Conservation (phyloP, 371 early-diverging fungal genomes). For the Globomyces sp. region DNA sequence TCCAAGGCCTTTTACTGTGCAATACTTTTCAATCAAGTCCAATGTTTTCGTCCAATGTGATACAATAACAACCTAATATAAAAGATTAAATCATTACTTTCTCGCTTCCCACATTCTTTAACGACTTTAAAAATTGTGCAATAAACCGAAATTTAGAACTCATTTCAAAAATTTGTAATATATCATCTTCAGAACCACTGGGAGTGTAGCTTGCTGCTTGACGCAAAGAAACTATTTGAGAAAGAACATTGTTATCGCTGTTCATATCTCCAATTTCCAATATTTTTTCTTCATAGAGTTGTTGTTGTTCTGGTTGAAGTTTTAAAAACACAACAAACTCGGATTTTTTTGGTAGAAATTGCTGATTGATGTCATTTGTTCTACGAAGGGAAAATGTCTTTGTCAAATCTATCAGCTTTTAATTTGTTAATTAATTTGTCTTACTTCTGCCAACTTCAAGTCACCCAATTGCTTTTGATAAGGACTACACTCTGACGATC, state of each 20-base stretch:
- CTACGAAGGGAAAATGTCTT: slow-evolving; percentile 54
- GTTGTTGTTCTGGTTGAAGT: slow-evolving; percentile 40
- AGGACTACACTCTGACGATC: neutral
- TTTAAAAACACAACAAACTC: slow-evolving; percentile 54
- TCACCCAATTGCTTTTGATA: slow-evolving; percentile 4
- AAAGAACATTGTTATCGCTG: too few species aligned
- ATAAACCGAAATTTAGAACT: too few species aligned
- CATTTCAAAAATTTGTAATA: too few species aligned
- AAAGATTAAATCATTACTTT: too few species aligned
- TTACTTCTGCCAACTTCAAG: slow-evolving; percentile 39
- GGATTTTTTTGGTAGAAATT: slow-evolving; percentile 60
- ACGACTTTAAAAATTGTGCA: too few species aligned
- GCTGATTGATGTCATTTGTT: slow-evolving; percentile 50
- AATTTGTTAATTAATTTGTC: slow-evolving; percentile 37
- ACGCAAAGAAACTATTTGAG: too few species aligned
- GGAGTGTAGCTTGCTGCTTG: too few species aligned
- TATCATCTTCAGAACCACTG: too few species aligned
- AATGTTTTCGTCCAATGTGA: slow-evolving; percentile 68
- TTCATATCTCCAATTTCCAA: too few species aligned
- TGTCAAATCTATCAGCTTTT: neutral
- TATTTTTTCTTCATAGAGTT: slow-evolving; percentile 45
- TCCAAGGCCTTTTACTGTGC: slow-evolving; percentile 33
- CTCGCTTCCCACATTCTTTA: too few species aligned
- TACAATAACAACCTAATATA: slow-evolving; percentile 60
- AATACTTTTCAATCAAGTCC: slow-evolving; percentile 57